These are phyloP conservation scores for Fusarium sp. DNA, from an alignment of 2,329 filamentous ascomycete genomes.

Conservation along the genomic window DNA sequence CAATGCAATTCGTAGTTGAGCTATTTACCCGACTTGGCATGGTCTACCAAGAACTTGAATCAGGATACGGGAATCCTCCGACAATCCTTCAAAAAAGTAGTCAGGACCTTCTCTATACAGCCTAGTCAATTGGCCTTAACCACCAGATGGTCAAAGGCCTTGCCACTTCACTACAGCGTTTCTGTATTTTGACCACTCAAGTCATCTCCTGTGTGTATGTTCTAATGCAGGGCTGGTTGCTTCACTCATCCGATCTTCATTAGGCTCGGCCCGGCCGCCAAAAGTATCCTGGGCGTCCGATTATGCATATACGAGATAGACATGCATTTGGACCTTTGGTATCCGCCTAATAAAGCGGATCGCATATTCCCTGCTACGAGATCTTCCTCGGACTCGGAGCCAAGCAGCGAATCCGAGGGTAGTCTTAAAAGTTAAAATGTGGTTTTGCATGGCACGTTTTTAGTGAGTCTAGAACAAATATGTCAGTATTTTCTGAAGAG, in stretches of 20 bases:
- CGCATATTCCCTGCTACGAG: not conserved
- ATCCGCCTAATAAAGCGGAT: not conserved
- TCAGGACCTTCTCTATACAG: not conserved
- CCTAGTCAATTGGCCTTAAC: not conserved
- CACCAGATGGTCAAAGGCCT: not conserved
- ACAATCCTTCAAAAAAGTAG: not conserved
- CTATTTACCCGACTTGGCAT: not conserved
- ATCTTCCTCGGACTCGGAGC: not conserved
- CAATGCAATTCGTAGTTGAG: too few relatives aligned
- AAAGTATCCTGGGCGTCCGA: not conserved
- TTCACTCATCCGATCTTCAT: not conserved
- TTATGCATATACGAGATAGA: conserved; percentile 1
- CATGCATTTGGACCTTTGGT: not conserved
- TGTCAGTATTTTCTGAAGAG: not conserved
- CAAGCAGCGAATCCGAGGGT: not conserved
- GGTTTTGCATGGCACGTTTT: not conserved
- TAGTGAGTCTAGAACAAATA: not conserved
- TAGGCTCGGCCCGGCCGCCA: not conserved
- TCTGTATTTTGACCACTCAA: not conserved
- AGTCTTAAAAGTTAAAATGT: not conserved
- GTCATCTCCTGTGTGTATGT: not conserved
- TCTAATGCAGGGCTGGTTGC: not conserved
- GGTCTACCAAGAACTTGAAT: not conserved
- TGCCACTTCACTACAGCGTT: not conserved
- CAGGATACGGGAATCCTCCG: not conserved